Conservation (phyloP, 768 basidiomycete species). For the Cubamyces lactineus region DNA sequence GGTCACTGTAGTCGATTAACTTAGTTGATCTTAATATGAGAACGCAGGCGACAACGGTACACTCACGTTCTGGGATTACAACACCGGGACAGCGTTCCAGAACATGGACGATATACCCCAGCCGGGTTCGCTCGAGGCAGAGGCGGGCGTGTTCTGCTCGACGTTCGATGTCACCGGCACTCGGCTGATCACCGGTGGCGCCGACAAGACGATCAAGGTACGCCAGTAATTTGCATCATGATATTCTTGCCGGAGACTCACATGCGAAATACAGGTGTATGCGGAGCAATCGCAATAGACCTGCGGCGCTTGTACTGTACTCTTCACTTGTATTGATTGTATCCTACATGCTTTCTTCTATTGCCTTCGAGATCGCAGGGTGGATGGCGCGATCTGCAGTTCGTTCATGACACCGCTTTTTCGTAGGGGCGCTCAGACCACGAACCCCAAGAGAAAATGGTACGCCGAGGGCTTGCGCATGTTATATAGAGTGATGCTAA, state of each 20-base stretch:
- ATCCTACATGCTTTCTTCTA: neutral
- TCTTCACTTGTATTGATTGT: conserved; percentile 13
- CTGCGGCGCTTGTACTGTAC: conserved; percentile 16
- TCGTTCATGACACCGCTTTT: no score
- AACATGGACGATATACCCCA: conserved; percentile 92
- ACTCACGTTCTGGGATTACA: conserved; percentile 92
- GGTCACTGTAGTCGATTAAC: neutral
- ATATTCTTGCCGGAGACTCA: neutral
- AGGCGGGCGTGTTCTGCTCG: conserved; percentile 95
- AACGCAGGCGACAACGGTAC: conserved; percentile 85
- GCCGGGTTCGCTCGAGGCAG: conserved; percentile 97
- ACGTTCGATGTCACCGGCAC: conserved; percentile 97
- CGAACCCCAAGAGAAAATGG: no score
- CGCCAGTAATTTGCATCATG: conserved; percentile 27
- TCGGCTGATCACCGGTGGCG: conserved; percentile 91
- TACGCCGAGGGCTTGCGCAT: no score
- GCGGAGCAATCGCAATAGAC: conserved; percentile 66
- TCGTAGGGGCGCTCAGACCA: no score
- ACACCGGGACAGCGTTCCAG: conserved; percentile 94
- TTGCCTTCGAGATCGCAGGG: no score
- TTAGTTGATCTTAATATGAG: neutral
- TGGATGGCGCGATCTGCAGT: no score
- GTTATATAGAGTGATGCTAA: no score
- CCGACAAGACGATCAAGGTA: conserved; percentile 99
- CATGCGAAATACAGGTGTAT: conserved; percentile 52